Percentiles rank a stretch among this genome's conserved stretches.
Evolutionary conservation across 257 asterid genomes (phyloP).

Genomic region (Catharanthus roseus): DNA sequence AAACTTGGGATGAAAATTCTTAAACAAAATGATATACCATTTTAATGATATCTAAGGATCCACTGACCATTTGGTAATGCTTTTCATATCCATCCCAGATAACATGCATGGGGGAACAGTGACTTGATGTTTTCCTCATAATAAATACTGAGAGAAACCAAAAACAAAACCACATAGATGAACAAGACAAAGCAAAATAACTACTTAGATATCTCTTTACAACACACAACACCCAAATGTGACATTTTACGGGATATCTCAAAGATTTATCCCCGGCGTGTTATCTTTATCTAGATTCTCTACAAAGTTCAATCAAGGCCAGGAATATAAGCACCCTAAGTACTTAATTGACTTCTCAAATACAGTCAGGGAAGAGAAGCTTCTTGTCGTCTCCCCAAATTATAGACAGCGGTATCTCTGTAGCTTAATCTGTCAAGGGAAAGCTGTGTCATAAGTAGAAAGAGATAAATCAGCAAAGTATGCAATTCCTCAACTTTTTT

Average conservation of each 20-base stretch:
- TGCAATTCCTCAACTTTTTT: background rate
- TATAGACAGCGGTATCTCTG: constrained; percentile 22
- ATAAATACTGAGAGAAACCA: too few species aligned
- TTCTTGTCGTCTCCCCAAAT: constrained; percentile 13
- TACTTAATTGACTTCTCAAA: constrained; percentile 15
- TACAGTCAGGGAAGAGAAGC: constrained; percentile 6
- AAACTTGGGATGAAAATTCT: too few species aligned
- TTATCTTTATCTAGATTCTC: background rate
- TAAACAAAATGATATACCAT: too few species aligned
- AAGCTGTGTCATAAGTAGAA: constrained; percentile 5
- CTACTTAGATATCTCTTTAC: background rate
- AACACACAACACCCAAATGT: background rate
- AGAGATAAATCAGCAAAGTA: background rate
- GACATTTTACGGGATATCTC: background rate
- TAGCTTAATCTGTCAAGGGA: constrained; percentile 27
- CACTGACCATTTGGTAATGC: too few species aligned
- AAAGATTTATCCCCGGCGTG: constrained; percentile 1
- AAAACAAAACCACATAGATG: too few species aligned
- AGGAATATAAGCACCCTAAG: constrained; percentile 2
- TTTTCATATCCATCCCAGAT: too few species aligned
- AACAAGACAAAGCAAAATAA: background rate
- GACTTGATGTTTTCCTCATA: too few species aligned
- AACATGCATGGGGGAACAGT: too few species aligned
- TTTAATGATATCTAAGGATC: too few species aligned
- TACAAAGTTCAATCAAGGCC: background rate